phyloP scores from a whole-genome alignment of 768 basidiomycete genomes.

The Boletus rubescentipes region DNA sequence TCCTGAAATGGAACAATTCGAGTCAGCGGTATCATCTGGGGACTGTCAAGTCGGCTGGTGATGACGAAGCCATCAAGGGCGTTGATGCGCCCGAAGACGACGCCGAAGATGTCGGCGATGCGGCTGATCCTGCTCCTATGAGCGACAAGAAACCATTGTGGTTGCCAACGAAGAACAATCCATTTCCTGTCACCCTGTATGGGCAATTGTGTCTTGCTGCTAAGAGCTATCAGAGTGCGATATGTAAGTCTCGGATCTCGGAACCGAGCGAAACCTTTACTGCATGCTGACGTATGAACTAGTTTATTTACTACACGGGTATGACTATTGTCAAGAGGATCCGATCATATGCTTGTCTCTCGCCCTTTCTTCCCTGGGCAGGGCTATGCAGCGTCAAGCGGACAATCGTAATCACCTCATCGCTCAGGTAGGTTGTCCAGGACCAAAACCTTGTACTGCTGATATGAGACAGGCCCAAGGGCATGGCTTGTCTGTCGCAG shows the following conservation, averaged over 20 bases:
- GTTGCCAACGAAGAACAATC: constrained; percentile 67
- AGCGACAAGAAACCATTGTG: constrained; percentile 33
- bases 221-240: constrained; percentile 86
- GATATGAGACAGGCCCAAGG: constrained; percentile 40
- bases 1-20: constrained; percentile 58
- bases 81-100: constrained; percentile 31
- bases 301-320: constrained; percentile 86
- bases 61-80: constrained; percentile 19
- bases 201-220: constrained; percentile 82
- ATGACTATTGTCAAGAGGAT: constrained; percentile 80
- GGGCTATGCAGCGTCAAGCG: constrained; percentile 90
- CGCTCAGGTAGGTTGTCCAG: background rate
- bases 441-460: background rate
- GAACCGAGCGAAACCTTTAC: background rate
- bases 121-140: constrained; percentile 8
- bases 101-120: constrained; percentile 31
- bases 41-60: constrained; percentile 21
- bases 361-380: constrained; percentile 81
- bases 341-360: constrained; percentile 83
- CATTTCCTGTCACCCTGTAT: constrained; percentile 69
- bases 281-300: background rate
- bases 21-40: constrained; percentile 57
- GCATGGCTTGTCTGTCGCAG: constrained; percentile 77
- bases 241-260: constrained; percentile 67
- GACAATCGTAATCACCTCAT: constrained; percentile 93